Evolutionary conservation across 1,284 basidiomycete species (phyloP).

Genomic region (Leccinum variabile): DNA sequence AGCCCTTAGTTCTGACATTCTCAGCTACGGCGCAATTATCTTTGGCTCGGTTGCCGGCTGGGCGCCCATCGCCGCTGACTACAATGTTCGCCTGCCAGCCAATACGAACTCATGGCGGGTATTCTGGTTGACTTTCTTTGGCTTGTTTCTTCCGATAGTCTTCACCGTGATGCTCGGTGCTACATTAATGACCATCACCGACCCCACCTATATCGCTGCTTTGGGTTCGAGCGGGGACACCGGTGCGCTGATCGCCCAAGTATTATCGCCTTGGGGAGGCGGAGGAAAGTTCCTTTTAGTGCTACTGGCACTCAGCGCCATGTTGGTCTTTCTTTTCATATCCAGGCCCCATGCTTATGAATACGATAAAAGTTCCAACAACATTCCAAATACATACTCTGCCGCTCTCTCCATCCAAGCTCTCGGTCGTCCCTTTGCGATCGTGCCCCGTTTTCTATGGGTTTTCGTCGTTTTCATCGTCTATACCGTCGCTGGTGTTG

Average conservation of each 20-base stretch:
- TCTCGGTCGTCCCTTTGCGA: slow-evolving; percentile 52
- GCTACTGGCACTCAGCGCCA: slow-evolving; percentile 54
- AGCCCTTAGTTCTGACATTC: slow-evolving; percentile 45
- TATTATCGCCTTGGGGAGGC: slow-evolving; percentile 47
- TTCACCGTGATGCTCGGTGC: slow-evolving; percentile 60
- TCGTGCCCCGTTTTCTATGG: slow-evolving; percentile 62
- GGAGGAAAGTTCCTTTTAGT: slow-evolving; percentile 63
- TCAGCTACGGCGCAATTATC: slow-evolving; percentile 59
- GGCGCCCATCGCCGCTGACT: slow-evolving; percentile 55
- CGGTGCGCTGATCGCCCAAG: slow-evolving; percentile 46
- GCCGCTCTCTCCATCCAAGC: slow-evolving; percentile 57
- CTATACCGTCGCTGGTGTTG: slow-evolving; percentile 61
- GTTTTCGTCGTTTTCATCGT: slow-evolving; percentile 52
- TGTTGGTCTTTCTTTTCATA: slow-evolving; percentile 33
- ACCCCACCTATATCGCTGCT: slow-evolving; percentile 49
- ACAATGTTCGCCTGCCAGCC: slow-evolving; percentile 52
- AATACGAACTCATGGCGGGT: slow-evolving; percentile 47
- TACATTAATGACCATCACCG: slow-evolving; percentile 55
- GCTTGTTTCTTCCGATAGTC: slow-evolving; percentile 54
- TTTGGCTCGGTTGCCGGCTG: slow-evolving; percentile 55
- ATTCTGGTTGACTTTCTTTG: slow-evolving; percentile 56
- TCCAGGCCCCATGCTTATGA: background rate
- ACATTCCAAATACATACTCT: slow-evolving; percentile 62
- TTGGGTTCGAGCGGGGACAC: slow-evolving; percentile 48
- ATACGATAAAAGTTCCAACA: slow-evolving; percentile 45